phyloP scores from a whole-genome alignment of 2,329 filamentous ascomycete species.

The Claviceps quebecensis region DNA sequence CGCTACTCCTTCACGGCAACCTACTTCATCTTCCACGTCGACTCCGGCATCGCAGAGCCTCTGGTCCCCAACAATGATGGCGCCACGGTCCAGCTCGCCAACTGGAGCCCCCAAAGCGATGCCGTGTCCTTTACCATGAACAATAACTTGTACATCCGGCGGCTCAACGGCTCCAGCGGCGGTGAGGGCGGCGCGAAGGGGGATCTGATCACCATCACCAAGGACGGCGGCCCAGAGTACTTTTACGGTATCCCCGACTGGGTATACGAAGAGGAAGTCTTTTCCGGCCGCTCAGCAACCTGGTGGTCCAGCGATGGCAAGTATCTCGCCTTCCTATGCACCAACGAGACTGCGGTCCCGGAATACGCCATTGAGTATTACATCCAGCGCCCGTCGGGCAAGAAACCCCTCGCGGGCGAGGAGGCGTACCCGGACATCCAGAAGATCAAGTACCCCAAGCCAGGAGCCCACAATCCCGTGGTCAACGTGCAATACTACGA shows the following conservation, averaged over 20 bases:
- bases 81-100: conserved; percentile 64
- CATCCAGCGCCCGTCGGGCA: conserved; percentile 69
- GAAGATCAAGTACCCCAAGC: conserved; percentile 94
- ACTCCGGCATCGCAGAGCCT: conserved; percentile 60
- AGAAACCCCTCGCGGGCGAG: conserved; percentile 48
- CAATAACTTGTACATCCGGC: conserved; percentile 81
- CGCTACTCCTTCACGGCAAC: conserved; percentile 74
- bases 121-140: conserved; percentile 77
- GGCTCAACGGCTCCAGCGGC: conserved; percentile 28
- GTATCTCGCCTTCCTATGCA: conserved; percentile 81
- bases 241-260: conserved; percentile 97
- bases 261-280: conserved; percentile 67
- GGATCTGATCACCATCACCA: conserved; percentile 59
- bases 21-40: conserved; percentile 90
- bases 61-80: conserved; percentile 55
- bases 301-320: conserved; percentile 93
- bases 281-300: conserved; percentile 64
- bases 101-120: conserved; percentile 79
- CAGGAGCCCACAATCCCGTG: conserved; percentile 82
- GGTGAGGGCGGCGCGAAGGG: conserved; percentile 10
- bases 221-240: conserved; percentile 71
- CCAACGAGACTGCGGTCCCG: conserved; percentile 83
- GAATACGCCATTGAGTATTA: conserved; percentile 93
- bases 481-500: conserved; percentile 87
- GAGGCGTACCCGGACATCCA: conserved; percentile 84